phyloP scores from a whole-genome alignment of 768 basidiomycete species.

The Lentinula detonsa region DNA sequence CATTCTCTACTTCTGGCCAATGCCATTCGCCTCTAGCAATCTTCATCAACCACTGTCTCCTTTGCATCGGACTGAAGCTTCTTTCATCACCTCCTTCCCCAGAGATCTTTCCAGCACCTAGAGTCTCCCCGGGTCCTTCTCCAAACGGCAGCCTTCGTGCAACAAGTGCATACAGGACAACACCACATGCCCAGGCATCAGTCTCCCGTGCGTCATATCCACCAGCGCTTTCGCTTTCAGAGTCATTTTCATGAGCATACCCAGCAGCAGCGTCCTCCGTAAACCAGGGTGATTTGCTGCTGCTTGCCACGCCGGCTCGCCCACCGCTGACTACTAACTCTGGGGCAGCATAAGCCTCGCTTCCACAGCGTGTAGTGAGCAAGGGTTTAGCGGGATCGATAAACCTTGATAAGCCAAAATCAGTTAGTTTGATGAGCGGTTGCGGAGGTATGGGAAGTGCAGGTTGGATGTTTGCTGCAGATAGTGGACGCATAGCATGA shows the following conservation, averaged over 20 bases:
- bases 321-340: conserved; percentile 54
- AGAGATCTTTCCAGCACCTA: conserved; percentile 15
- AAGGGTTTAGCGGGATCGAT: conserved; percentile 59
- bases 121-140: conserved; percentile 30
- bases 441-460: conserved; percentile 31
- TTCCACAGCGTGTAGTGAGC: conserved; percentile 78
- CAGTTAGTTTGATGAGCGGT: conserved; percentile 76
- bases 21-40: conserved; percentile 77
- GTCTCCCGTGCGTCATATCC: conserved; percentile 81
- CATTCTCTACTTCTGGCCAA: conserved; percentile 47
- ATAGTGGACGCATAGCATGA: not conserved
- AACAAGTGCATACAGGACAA: conserved; percentile 78
- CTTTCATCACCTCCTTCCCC: conserved; percentile 16
- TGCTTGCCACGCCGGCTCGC: conserved; percentile 10
- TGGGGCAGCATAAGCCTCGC: conserved; percentile 83
- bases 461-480: not conserved
- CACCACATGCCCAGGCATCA: conserved; percentile 86
- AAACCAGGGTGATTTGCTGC: conserved; percentile 2
- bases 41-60: conserved; percentile 60
- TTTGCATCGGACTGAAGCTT: conserved; percentile 24
- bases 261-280: not conserved
- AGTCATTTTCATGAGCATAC: not conserved
- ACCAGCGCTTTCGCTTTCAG: conserved; percentile 21
- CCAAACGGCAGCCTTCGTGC: conserved; percentile 73
- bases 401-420: conserved; percentile 87